Evolutionary conservation across 2,329 filamentous ascomycete species (phyloP), one percentile per base, ranked within the genome.

Genomic region (Aspergillus transmontanensis): DNA sequence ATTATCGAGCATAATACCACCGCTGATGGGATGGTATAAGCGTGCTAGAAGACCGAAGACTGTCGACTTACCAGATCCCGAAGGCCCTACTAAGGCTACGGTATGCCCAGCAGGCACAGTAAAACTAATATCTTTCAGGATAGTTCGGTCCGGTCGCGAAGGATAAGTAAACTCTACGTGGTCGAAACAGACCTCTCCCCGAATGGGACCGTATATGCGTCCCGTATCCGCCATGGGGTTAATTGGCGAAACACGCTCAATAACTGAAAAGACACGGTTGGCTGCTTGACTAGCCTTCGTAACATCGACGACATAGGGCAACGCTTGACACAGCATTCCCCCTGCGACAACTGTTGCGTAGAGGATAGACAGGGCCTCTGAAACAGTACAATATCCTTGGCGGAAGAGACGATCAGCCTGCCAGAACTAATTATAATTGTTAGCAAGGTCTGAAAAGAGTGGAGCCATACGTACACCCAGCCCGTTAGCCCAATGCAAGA

Each of bases 371-470:
- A 41, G 19, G 16, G 19, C 39, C 19, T 41, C 39, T 9, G 39
- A n/a, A n/a, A 41, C 39, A 1, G 39, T 41, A 41, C 39, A 41
- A n/a, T 6, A 19, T 2, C 39, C 39, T 19, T 41, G 39, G 16
- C 19, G 39, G 39, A 41, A 41, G 39, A 41, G 39, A 19, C 39
- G 39, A 41, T 41, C 39, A 4, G 39, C 39, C 39, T 41, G 39
- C 39, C 39, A 41, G 14, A 41, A 41, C 39, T 41, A n/a, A 1
- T 3, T 6, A 9, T 4, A 9, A n/a, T n/a, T 9, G 16, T 41
- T 41, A 41, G 16, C 7, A 41, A 3, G 39, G 2, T 1, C 4
- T 41, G 0, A 2, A n/a, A 9, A 1, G 1, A 4, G 6, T n/a
- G 3, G 16, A 19, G 6, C 2, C 7, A 9, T 41, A 41, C 39